Evolutionary conservation across 768 basidiomycete genomes (phyloP).

Genomic region (Cubamyces sp.): DNA sequence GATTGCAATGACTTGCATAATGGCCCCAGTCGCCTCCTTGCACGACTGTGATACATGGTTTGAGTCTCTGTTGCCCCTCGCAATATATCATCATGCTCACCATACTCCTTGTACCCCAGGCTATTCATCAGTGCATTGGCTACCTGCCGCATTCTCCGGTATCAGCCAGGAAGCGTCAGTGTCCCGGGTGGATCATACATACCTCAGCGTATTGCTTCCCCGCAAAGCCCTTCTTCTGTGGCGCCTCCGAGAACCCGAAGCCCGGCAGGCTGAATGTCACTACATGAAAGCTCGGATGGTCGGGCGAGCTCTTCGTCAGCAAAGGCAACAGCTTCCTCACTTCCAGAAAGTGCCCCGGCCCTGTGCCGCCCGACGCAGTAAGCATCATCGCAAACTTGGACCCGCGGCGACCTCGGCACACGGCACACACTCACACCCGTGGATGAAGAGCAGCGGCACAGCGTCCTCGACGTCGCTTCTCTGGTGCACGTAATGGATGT

Average conservation of each 20-base stretch:
- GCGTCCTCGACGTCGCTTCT: slow-evolving; percentile 33
- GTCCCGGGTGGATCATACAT: not conserved
- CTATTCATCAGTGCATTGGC: slow-evolving; percentile 31
- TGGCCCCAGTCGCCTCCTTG: slow-evolving; percentile 55
- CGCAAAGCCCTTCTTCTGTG: slow-evolving; percentile 33
- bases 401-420: no score
- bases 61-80: no score
- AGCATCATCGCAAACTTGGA: no score
- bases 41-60: slow-evolving; percentile 34
- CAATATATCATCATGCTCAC: slow-evolving; percentile 13
- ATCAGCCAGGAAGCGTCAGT: no score
- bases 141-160: not conserved
- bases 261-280: slow-evolving; percentile 35
- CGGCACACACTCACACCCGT: slow-evolving; percentile 34
- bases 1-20: slow-evolving; percentile 29
- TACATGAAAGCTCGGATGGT: slow-evolving; percentile 35
- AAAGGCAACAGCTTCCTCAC: slow-evolving; percentile 34
- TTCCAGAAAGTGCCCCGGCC: slow-evolving; percentile 35
- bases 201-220: slow-evolving; percentile 33
- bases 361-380: slow-evolving; percentile 4
- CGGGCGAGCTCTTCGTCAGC: slow-evolving; percentile 26
- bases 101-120: slow-evolving; percentile 31
- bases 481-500: slow-evolving; percentile 43
- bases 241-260: slow-evolving; percentile 33
- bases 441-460: slow-evolving; percentile 37